Evolutionary conservation across 2,329 filamentous ascomycete species (phyloP), one percentile per base, ranked within the genome.

Genomic region (Ilyonectria robusta): DNA sequence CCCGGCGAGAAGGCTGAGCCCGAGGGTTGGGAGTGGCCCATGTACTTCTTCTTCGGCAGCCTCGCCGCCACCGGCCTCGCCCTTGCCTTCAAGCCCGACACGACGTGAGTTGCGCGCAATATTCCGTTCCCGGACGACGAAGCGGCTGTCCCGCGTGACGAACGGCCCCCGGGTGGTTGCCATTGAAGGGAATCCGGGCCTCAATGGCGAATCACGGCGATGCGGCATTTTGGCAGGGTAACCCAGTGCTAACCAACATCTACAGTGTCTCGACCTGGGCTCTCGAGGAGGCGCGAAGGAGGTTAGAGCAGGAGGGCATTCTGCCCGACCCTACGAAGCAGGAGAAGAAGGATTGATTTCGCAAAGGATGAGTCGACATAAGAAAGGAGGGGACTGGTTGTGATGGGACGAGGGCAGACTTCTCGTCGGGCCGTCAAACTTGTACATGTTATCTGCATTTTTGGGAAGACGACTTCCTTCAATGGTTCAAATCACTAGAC

Each of bases 251-350:
- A 75, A 82, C 71, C 21, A 44, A 23, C 19, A 47, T 58, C 19
- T 65, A 68, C 77, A 99, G 96, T 82, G 98, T 99, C 90, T 96
- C 98, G 87, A 98, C 95, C 62, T 99, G 96, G 96, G 96, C 96
- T 70, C 90, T 99, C 48, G 96, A 99, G 84, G 96, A 99, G 86
- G 96, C 96, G 59, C 90, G 96, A 79, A 90, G 96, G 85, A 89
- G 96, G 85, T 91, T 99, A 88, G 96, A 99, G 86, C 93, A 91
- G 67, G 96, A 99, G 86, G 96, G 96, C 67, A 95, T 98, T 79
- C 84, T 98, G 78, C 90, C 93, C 78, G 95, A 98, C 78, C 92
- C 93, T 46, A 82, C 84, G 62, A 82, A 85, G 73, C 83, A 88
- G 65, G 87, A 90, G 81, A 88, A 89, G 84, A 88, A 88, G 81